Base-by-base conservation (phyloP, 2,329 filamentous ascomycete genomes). In the Xylariaceae sp. region DNA sequence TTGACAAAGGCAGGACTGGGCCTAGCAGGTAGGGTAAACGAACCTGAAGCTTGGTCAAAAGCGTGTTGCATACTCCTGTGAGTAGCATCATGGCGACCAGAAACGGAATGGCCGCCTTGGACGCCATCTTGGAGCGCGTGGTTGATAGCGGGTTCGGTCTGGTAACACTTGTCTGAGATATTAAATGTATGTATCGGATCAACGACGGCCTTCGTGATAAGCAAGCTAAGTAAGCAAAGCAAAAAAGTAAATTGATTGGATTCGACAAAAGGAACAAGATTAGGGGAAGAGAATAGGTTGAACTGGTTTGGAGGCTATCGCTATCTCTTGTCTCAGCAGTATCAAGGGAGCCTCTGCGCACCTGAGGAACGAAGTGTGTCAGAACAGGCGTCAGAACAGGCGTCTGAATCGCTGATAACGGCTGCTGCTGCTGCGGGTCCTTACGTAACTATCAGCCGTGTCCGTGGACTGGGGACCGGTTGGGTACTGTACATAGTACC, bases 21-120 rank as follows among this genome's bases (percentile, higher is more conserved):
- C 24, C 44, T 12, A 29, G 34, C 19, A 31, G 21, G n/a, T 12
- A 39, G 36, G 36, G 47, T 6, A 36, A 28, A 50, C 79, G 60
- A 75, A 93, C 92, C 80, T 98, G 94, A 71, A 93, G 97, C 73
- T 99, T 99, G 67, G 94, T 97, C 69, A 99, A 82, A 60, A 99
- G 85, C 1, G 95, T 99, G 75, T 99, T 99, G 82, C 92, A 96
- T 61, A 96, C 92, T 62, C 94, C 94, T 21, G 94, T 97, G 72
- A 96, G 78, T 71, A 98, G 82, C 94, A 98, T 98, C 91, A 97
- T 96, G 68, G 83, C 89, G 75, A 98, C 92, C 62, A 98, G 82
- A 71, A 97, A 84, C 33, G 92, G 92, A 58, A 98, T 85, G 53
- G 92, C 73, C 33, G 85, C 84, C 73, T 85, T 86, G 65, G 84